Percentiles rank a stretch among this genome's conserved stretches.
Evolutionary conservation across 768 basidiomycete species (phyloP).

Genomic region (Steccherinum ochraceum): DNA sequence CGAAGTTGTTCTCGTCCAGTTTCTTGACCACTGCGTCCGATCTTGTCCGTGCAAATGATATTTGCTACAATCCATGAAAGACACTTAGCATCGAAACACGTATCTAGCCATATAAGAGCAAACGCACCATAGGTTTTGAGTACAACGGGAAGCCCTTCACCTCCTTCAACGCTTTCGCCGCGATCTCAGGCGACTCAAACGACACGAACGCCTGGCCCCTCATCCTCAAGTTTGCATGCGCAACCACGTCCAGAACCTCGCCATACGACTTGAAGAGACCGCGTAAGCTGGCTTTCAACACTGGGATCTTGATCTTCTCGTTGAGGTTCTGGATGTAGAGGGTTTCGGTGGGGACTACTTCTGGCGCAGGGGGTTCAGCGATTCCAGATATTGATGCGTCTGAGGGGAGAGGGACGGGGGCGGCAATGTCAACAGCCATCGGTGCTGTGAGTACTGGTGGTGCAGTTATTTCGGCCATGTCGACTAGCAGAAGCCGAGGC

Average conservation of each 20-base stretch:
- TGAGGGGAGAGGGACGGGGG: slow-evolving; percentile 18
- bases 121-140: slow-evolving; percentile 87
- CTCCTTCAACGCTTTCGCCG: slow-evolving; percentile 86
- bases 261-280: slow-evolving; percentile 93
- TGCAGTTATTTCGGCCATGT: slow-evolving; percentile 33
- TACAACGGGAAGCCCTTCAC: slow-evolving; percentile 93
- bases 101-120: too few relatives aligned
- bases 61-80: slow-evolving; percentile 55
- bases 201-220: slow-evolving; percentile 98
- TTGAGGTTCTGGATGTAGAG: slow-evolving; percentile 96
- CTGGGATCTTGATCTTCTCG: slow-evolving; percentile 86
- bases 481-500: not conserved
- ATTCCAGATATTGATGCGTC: slow-evolving; percentile 14
- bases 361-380: slow-evolving; percentile 21
- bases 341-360: slow-evolving; percentile 65
- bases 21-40: slow-evolving; percentile 88
- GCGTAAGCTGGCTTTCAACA: slow-evolving; percentile 81
- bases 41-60: slow-evolving; percentile 83
- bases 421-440: slow-evolving; percentile 13
- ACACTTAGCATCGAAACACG: not conserved
- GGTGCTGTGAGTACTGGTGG: too few relatives aligned
- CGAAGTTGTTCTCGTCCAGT: slow-evolving; percentile 59
- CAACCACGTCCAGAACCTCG: slow-evolving; percentile 90
- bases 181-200: slow-evolving; percentile 76
- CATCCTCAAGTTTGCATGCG: slow-evolving; percentile 94